Base-by-base conservation (phyloP, 2,329 filamentous ascomycete species). In the Fusarium sp. region DNA sequence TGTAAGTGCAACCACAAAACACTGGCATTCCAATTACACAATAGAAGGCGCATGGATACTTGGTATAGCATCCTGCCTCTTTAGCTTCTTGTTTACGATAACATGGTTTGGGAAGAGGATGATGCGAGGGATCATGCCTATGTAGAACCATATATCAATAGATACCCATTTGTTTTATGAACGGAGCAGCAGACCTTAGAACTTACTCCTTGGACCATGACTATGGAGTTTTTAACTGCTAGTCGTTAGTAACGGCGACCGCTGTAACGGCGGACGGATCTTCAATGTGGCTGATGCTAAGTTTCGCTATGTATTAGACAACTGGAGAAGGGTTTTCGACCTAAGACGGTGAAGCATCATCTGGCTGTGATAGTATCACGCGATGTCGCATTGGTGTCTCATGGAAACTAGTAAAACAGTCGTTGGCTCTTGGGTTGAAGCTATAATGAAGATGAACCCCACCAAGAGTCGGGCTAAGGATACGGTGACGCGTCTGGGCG, bases 1-100 rank as follows among this genome's bases (percentile, higher is more conserved):
- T 40, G 80, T 81, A 42, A 85, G 81, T 14, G 75, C 70, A 18
- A 56, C 72, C 3, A 68, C 70, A 14, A 57, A 64, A n/a, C 51
- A 67, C 12, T 75, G 72, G 70, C 51, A 59, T 38, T 63, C 60
- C 2, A 64, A 65, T 16, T 70, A 70, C 25, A 52, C 57, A 9
- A 66, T 61, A 14, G 75, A 76, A 16, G 50, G 65, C 5, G 56
- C 70, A 14, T 76, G 68, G 73, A 54, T 75, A 43, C 69, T 69
- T 20, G 66, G 45, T 4, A 64, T 65, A 53, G 67, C 53, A 5
- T 73, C 72, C 5, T 74, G 66, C 10, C 42, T 73, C 8, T 53
- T 66, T 18, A 60, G 63, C 8, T 71, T 73, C 43, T 53, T 59
- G 2, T 46, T 74, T 24, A 71, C 53, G 1, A 2, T 74, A 18